Base-by-base conservation (phyloP, 2,329 filamentous ascomycete genomes). In the Fusarium cyanostomum region DNA sequence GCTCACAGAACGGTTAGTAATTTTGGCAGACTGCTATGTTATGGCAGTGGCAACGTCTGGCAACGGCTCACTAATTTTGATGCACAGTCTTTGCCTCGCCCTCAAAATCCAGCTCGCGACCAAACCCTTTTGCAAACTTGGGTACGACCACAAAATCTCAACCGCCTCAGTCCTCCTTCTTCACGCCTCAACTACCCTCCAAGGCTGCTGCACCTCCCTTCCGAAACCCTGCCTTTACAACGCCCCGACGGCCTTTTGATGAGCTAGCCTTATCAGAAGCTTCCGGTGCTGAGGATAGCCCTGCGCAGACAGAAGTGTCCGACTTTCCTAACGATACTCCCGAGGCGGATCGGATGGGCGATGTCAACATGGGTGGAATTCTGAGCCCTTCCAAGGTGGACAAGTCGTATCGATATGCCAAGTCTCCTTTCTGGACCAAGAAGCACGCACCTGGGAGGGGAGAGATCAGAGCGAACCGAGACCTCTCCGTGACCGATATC, bases 151-250 rank as follows among this genome's bases (percentile, higher is more conserved):
- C 75, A 2, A 83, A 80, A 68, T 71, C 78, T 37, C 77, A 75
- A 49, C 73, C 77, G 16, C 79, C 80, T 2, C 76, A 79, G 52
- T 74, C 79, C n/a, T 79, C 80, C 11, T 73, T 79, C 38, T 84
- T 86, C 69, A 79, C 78, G 26, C 79, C 81, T 7, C 74, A 78
- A 39, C 60, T 82, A 5, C 72, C 77, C 6, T 75, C 76, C 51
- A 76, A 77, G 34, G 75, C 78, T 41, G 76, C 78, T 0, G 83
- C 81, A 0, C 78, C 84, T 12, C 78, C 81, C 1, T 89, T 89
- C 62, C 83, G 86, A 18, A 89, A 89, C 64, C 84, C 86, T 1
- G 83, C 86, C 3, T 89, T 89, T 63, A 88, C 84, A 3, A 89
- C 87, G 0, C 87, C 86, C 1, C 83, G 87, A 44, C 85, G 82